A percentile compares a stretch with the other conserved stretches of the same genome.
Evolutionary conservation across 148 eudicot species (phyloP).

Genomic region (Cornus kousa): DNA sequence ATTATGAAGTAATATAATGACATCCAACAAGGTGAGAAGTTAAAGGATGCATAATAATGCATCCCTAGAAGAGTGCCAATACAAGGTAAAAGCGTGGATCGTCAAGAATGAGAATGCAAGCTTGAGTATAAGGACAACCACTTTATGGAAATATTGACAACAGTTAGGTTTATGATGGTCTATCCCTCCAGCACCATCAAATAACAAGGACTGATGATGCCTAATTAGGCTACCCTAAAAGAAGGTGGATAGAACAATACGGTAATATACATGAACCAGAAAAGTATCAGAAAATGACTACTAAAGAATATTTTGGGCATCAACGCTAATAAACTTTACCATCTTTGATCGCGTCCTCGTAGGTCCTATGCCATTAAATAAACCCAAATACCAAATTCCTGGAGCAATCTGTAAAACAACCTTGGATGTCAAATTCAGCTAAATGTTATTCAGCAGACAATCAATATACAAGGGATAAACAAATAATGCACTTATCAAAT

Average conservation of each 20-base stretch:
- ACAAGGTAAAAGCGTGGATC: no score
- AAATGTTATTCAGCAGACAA: neutral
- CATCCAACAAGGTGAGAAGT: neutral
- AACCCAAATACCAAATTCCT: slow-evolving; percentile 83
- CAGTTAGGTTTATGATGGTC: no score
- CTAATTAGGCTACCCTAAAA: neutral
- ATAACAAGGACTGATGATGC: no score
- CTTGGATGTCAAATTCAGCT: slow-evolving; percentile 21
- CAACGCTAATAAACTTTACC: slow-evolving; percentile 36
- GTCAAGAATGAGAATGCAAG: no score
- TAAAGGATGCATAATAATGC: neutral
- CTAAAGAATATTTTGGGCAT: neutral
- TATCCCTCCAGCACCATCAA: no score
- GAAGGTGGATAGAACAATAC: neutral
- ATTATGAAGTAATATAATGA: neutral
- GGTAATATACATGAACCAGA: neutral
- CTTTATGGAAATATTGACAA: no score
- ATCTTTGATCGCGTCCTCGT: slow-evolving; percentile 83
- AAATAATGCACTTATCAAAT: slow-evolving; percentile 4
- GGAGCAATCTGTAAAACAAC: slow-evolving; percentile 66
- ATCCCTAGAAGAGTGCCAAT: neutral
- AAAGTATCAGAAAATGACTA: neutral
- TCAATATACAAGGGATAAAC: neutral
- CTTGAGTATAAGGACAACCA: no score
- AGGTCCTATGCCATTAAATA: slow-evolving; percentile 90